phyloP scores from a whole-genome alignment of 2,329 filamentous ascomycete species.

The Botrytis galanthina region DNA sequence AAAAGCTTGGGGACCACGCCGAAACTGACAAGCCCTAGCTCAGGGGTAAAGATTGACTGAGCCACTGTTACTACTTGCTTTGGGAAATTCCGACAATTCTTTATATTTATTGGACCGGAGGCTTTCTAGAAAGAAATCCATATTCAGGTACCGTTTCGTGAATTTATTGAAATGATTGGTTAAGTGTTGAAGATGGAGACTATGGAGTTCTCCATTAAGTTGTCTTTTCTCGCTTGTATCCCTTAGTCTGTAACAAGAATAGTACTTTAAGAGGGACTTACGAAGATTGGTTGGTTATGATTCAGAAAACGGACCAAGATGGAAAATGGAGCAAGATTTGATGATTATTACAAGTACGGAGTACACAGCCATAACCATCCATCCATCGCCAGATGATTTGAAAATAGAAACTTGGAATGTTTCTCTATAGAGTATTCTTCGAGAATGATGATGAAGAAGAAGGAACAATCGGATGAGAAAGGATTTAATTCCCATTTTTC shows the following conservation, averaged over 20 bases:
- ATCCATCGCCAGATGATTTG: background rate
- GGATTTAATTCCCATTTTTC: too few species aligned
- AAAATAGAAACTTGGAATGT: slow-evolving; percentile 1
- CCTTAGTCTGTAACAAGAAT: slow-evolving; percentile 16
- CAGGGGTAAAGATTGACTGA: slow-evolving; percentile 15
- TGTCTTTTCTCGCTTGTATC: slow-evolving; percentile 10
- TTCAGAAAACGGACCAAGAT: background rate
- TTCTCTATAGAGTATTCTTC: background rate
- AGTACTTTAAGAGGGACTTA: background rate
- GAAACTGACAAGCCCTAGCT: slow-evolving; percentile 6
- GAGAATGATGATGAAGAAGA: background rate
- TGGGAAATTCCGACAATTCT: background rate
- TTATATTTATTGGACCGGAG: background rate
- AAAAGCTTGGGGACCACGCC: background rate
- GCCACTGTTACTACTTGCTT: slow-evolving; percentile 3
- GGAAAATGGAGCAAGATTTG: background rate
- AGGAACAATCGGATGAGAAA: background rate
- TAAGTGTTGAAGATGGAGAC: background rate
- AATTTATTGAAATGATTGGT: background rate
- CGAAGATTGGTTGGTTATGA: slow-evolving; percentile 12
- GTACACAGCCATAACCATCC: background rate
- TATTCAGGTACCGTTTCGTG: slow-evolving; percentile 14
- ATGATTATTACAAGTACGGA: background rate
- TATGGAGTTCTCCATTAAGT: slow-evolving; percentile 1
- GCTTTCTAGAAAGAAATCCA: background rate